Conservation (phyloP, 257 asterid species). For the Forsythia viridissima region DNA sequence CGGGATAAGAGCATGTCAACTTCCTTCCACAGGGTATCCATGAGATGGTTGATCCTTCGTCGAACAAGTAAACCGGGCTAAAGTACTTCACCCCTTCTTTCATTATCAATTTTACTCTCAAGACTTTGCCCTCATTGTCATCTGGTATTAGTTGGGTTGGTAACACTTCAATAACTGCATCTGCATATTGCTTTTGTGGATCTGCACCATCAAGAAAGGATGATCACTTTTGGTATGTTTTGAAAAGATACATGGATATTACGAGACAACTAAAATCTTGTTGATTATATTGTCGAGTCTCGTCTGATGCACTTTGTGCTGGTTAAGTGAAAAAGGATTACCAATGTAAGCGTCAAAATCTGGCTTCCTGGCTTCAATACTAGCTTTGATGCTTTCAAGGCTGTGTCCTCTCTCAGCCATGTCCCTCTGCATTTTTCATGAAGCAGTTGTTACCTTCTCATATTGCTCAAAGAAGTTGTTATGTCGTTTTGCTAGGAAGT, state of each 20-base stretch:
- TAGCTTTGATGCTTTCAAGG: constrained; percentile 95
- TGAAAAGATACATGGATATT: no score
- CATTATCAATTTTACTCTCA: constrained; percentile 89
- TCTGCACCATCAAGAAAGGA: constrained; percentile 39
- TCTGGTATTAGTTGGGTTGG: constrained; percentile 93
- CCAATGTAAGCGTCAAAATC: constrained; percentile 97
- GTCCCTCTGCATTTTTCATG: constrained; percentile 64
- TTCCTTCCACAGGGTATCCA: constrained; percentile 99
- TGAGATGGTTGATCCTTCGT: constrained; percentile 92
- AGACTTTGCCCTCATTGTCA: constrained; percentile 86
- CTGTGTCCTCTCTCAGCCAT: constrained; percentile 99
- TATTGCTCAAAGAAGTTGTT: no score
- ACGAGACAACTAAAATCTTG: no score
- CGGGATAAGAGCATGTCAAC: constrained; percentile 96
- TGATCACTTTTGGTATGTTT: no score
- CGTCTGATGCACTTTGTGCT: no score
- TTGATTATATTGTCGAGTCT: no score
- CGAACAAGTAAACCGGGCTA: constrained; percentile 88
- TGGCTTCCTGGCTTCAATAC: constrained; percentile 93
- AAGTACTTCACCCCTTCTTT: constrained; percentile 87
- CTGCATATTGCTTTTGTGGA: constrained; percentile 95
- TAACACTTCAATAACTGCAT: constrained; percentile 86
- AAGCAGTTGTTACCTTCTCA: no score
- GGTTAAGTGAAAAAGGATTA: constrained; percentile 16
- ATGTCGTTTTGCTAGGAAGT: background rate